Evolutionary conservation across 768 basidiomycete species (phyloP).

Genomic region (Auricularia sp.): DNA sequence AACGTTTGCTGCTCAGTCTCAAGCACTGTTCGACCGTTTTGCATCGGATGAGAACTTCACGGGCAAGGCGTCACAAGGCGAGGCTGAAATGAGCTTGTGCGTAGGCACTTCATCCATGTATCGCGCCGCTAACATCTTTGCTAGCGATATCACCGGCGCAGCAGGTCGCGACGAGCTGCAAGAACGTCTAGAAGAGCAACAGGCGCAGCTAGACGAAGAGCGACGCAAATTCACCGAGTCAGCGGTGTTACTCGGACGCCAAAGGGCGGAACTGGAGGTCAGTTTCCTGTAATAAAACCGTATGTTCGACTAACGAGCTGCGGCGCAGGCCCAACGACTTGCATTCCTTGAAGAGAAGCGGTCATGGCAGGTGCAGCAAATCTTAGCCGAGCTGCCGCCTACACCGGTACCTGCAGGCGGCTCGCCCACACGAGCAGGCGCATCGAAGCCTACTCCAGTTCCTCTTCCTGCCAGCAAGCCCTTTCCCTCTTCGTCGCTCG

Average conservation of each 20-base stretch:
- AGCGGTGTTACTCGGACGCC: slow-evolving; percentile 50
- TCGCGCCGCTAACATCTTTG: too few relatives aligned
- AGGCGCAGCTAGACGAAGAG: slow-evolving; percentile 53
- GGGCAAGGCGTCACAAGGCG: slow-evolving; percentile 17
- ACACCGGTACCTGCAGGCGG: slow-evolving; percentile 17
- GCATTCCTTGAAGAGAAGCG: slow-evolving; percentile 59
- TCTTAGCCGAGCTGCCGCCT: slow-evolving; percentile 48
- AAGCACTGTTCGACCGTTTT: slow-evolving; percentile 47
- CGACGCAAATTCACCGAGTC: slow-evolving; percentile 54
- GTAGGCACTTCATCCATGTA: background rate
- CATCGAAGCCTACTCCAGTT: slow-evolving; percentile 29
- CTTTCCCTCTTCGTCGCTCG: slow-evolving; percentile 15
- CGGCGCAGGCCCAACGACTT: slow-evolving; percentile 40
- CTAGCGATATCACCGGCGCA: slow-evolving; percentile 15
- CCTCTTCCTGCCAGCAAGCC: slow-evolving; percentile 53
- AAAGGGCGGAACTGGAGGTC: slow-evolving; percentile 44
- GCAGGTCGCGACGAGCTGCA: slow-evolving; percentile 45
- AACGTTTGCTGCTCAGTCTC: slow-evolving; percentile 33
- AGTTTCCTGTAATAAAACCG: too few relatives aligned
- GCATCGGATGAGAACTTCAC: slow-evolving; percentile 28
- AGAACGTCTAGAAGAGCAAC: slow-evolving; percentile 41
- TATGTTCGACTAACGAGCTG: too few relatives aligned
- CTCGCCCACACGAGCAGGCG: slow-evolving; percentile 12
- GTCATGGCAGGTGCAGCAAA: slow-evolving; percentile 57
- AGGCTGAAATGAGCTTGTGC: slow-evolving; percentile 33